Conservation (phyloP, 176 grass and related monocot species). For the Oryza longistaminata region DNA sequence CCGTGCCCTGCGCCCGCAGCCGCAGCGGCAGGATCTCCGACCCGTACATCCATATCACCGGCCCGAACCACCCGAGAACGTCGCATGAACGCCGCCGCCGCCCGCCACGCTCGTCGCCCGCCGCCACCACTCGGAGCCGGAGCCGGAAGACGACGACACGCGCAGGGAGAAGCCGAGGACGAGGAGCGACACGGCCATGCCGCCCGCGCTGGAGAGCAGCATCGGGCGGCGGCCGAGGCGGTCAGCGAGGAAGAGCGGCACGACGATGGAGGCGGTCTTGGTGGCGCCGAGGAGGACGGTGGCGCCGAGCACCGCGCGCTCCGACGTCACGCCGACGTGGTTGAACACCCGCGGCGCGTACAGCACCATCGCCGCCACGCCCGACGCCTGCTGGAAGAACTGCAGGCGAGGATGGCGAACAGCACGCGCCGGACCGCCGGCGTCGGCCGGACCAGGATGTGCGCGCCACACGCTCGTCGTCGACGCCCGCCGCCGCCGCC, state of each 20-base stretch:
- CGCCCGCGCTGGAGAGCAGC: constrained; percentile 54
- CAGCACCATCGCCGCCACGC: constrained; percentile 58
- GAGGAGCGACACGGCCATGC: constrained; percentile 50
- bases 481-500: not conserved
- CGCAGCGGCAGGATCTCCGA: constrained; percentile 65
- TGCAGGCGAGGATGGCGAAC: constrained; percentile 50
- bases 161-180: constrained; percentile 32
- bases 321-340: constrained; percentile 45
- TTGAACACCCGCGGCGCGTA: constrained; percentile 67
- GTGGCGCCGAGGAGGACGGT: constrained; percentile 50
- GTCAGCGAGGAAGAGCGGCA: constrained; percentile 58
- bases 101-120: constrained; percentile 25
- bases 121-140: not conserved
- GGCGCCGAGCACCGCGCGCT: constrained; percentile 33
- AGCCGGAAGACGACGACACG: not conserved
- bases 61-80: constrained; percentile 67
- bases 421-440: constrained; percentile 45
- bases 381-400: constrained; percentile 74
- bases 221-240: constrained; percentile 61
- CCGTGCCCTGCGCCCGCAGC: constrained; percentile 50
- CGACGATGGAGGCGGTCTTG: constrained; percentile 52
- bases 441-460: constrained; percentile 43
- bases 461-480: constrained; percentile 46
- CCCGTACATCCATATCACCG: constrained; percentile 57
- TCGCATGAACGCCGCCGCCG: constrained; percentile 42